Evolutionary conservation across 2,329 filamentous ascomycete species (phyloP), one percentile per base, ranked within the genome.

Genomic region (Neurospora sp.): DNA sequence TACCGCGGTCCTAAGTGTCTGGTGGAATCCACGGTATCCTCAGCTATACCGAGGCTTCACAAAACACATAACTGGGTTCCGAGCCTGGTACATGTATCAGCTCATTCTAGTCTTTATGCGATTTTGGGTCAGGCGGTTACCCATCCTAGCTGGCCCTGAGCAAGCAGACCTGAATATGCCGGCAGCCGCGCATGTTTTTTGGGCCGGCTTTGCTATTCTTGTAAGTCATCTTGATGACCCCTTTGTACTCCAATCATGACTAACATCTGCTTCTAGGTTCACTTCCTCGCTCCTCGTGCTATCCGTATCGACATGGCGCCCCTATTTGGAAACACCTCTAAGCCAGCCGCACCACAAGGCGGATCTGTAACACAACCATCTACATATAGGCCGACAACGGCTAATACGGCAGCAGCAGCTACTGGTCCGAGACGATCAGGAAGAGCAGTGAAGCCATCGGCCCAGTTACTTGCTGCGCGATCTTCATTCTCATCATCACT

Each of bases 11-110:
- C 74, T 84, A 19, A 85, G 88, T 3, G 79, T 85, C 12, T 90
- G 88, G 85, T 92, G 90, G 90, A 92, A 92, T 72, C 89, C 89
- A 0, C 85, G 85, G 70, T 86, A 91, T 73, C 83, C 86, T 40
- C 83, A 89, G 74, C 86, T 85, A 3, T 81, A 83, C 40, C 82
- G 85, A n/a, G 89, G 87, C 69, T 90, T 85, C 76, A 86, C 83
- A 37, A 84, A 81, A 72, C 88, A 86, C 70, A 82, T 92, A 39
- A 77, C 84, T 3, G 89, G 89, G 0, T 84, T 92, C 12, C 81
- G 82, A 3, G 84, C 87, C 68, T 91, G 91, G 84, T 92, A 92
- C 76, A 83, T 83, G 1, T 86, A 90, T 71, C 91, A 93, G 75
- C 76, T 84, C 1, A 77, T 90, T 39, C 83, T 89, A 28, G 76